phyloP scores from a whole-genome alignment of 2,329 filamentous ascomycete genomes.

The Colletotrichum sublineola region DNA sequence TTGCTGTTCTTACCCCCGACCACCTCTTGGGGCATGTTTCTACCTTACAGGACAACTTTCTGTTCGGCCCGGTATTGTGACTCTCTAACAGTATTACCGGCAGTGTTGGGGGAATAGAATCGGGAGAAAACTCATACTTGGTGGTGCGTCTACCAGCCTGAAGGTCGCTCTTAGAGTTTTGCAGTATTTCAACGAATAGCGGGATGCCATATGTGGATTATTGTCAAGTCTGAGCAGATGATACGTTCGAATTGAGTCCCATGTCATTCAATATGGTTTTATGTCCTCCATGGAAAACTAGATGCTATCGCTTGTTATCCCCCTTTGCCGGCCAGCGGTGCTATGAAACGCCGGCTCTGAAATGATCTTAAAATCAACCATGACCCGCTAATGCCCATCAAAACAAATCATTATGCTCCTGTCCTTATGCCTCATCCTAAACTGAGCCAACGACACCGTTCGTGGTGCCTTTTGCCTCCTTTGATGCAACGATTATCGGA shows the following conservation, averaged over 20 bases:
- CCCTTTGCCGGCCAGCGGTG: background rate
- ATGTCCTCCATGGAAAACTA: background rate
- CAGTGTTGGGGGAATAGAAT: too few relatives aligned
- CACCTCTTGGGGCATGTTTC: too few relatives aligned
- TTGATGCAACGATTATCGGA: background rate
- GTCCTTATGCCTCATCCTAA: background rate
- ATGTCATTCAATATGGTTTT: background rate
- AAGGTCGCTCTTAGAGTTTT: too few relatives aligned
- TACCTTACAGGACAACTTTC: too few relatives aligned
- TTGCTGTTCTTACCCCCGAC: too few relatives aligned
- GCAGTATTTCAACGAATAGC: too few relatives aligned
- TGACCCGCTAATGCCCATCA: background rate
- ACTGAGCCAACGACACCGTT: background rate
- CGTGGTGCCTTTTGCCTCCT: background rate
- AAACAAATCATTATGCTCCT: too few relatives aligned
- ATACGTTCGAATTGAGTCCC: accelerated
- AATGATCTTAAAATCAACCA: background rate
- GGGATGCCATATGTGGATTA: too few relatives aligned
- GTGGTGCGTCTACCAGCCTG: too few relatives aligned
- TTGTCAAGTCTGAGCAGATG: background rate
- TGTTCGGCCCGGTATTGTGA: too few relatives aligned
- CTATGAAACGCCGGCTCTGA: slow-evolving; percentile 1
- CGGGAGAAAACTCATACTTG: too few relatives aligned
- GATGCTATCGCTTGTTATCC: background rate
- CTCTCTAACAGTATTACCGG: too few relatives aligned